phyloP scores from a whole-genome alignment of 176 grass and related monocot genomes.

The Calamus simplicifolius region DNA sequence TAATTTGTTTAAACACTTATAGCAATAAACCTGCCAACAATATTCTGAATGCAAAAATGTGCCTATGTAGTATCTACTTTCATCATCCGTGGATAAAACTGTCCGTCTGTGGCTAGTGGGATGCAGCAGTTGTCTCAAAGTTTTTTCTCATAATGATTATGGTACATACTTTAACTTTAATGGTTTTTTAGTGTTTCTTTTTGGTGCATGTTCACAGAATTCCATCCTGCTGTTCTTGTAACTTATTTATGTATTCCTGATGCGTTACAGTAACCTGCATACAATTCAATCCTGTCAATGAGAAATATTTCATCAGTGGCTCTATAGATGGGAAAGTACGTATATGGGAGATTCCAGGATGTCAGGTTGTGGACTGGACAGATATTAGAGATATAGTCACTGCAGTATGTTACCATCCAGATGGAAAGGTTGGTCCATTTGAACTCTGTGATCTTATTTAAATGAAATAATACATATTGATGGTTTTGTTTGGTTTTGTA shows the following conservation, averaged over 20 bases:
- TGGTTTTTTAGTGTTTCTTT: not conserved
- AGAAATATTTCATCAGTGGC: conserved; percentile 12
- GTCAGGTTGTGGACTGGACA: conserved; percentile 1
- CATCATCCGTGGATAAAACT: conserved; percentile 6
- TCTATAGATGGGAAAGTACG: conserved; percentile 13
- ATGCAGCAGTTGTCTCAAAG: not conserved
- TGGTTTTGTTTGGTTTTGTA: not conserved
- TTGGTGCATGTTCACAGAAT: too few relatives aligned
- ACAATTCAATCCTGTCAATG: conserved; percentile 8
- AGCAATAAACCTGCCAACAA: too few relatives aligned
- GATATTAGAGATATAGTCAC: conserved; percentile 1
- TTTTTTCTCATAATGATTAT: conserved; percentile 8
- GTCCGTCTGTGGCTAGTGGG: conserved; percentile 10
- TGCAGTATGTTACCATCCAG: not conserved
- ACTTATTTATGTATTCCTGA: too few relatives aligned
- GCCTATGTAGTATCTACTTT: not conserved
- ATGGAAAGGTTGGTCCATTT: not conserved
- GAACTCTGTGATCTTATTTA: not conserved
- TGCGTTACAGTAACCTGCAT: conserved; percentile 5
- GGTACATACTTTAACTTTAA: not conserved
- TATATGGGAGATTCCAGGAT: not conserved
- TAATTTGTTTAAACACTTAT: too few relatives aligned
- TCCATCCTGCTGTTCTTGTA: too few relatives aligned
- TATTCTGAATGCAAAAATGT: too few relatives aligned
- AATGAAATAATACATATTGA: not conserved